Base-by-base conservation (phyloP, 2,329 filamentous ascomycete genomes). In the Xylariaceae sp. region DNA sequence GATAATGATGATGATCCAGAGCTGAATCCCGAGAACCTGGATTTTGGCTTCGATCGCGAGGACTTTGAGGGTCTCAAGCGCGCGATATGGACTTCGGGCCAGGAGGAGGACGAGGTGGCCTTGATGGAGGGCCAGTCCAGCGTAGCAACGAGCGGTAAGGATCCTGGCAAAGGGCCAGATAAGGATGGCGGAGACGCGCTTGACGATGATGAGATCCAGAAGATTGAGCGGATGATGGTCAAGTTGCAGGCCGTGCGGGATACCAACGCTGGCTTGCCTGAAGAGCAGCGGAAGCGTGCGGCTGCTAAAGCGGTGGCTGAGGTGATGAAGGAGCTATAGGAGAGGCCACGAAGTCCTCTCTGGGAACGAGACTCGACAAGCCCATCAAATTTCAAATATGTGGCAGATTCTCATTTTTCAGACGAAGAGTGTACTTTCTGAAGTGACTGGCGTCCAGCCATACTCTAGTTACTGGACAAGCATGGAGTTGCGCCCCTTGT, bases 301-400 rank as follows among this genome's bases (percentile, higher is more conserved):
- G 81, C 81, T 3, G 75, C 75, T 17, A 74, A 74, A 51, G 79
- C 79, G 0, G 78, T 85, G 3, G 71, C 68, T 11, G 79, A 85
- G 53, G 76, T 84, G 24, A 83, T 85, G 79, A 76, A 71, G 52
- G 74, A 80, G 36, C 47, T 81, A 22, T 78, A n/a, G n/a, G n/a
- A n/a, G n/a, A n/a, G n/a, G n/a, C n/a, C n/a, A n/a, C n/a, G n/a
- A n/a, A n/a, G n/a, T n/a, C n/a, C n/a, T n/a, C n/a, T n/a, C n/a
- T n/a, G n/a, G n/a, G n/a, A n/a, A n/a, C n/a, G n/a, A n/a, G n/a
- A n/a, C n/a, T n/a, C n/a, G n/a, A n/a, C n/a, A n/a, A n/a, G n/a
- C n/a, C n/a, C n/a, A n/a, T n/a, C n/a, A n/a, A n/a, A n/a, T n/a
- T n/a, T n/a, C n/a, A n/a, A n/a, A n/a, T n/a, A n/a, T n/a, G n/a